These are phyloP conservation scores for Circinella umbellata DNA, from an alignment of 371 early-diverging fungal genomes.

Conservation along the genomic window DNA sequence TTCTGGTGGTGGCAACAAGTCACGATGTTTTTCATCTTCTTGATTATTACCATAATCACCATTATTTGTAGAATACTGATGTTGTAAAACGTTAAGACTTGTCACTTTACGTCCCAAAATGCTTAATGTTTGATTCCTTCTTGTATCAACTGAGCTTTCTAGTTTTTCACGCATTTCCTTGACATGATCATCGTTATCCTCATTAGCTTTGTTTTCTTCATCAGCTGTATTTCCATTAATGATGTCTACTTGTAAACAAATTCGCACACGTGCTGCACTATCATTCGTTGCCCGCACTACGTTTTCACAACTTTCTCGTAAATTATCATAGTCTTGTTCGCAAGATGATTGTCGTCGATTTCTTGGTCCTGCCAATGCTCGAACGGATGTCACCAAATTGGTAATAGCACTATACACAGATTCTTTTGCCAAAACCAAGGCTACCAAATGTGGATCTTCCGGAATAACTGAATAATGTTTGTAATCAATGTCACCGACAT, in stretches of 20 bases:
- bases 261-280: slow-evolving; percentile 37
- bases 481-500: slow-evolving; percentile 39
- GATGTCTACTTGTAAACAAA: slow-evolving; percentile 27
- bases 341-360: slow-evolving; percentile 14
- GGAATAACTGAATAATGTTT: slow-evolving; percentile 39
- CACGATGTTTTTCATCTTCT: background rate
- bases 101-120: slow-evolving; percentile 43
- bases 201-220: background rate
- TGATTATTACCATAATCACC: background rate
- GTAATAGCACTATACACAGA: slow-evolving; percentile 54
- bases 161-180: slow-evolving; percentile 22
- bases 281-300: slow-evolving; percentile 40
- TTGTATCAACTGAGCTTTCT: slow-evolving; percentile 26
- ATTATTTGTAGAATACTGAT: slow-evolving; percentile 21
- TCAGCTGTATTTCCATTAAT: background rate
- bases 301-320: slow-evolving; percentile 37
- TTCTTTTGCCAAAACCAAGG: slow-evolving; percentile 51
- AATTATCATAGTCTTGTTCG: slow-evolving; percentile 29
- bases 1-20: no score
- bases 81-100: slow-evolving; percentile 40
- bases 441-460: slow-evolving; percentile 46
- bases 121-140: slow-evolving; percentile 41
- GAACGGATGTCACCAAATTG: slow-evolving; percentile 48
- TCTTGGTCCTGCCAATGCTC: slow-evolving; percentile 32
- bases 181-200: slow-evolving; percentile 18